Conservation (phyloP, 345 rosid species). For the Corymbia maculata region DNA sequence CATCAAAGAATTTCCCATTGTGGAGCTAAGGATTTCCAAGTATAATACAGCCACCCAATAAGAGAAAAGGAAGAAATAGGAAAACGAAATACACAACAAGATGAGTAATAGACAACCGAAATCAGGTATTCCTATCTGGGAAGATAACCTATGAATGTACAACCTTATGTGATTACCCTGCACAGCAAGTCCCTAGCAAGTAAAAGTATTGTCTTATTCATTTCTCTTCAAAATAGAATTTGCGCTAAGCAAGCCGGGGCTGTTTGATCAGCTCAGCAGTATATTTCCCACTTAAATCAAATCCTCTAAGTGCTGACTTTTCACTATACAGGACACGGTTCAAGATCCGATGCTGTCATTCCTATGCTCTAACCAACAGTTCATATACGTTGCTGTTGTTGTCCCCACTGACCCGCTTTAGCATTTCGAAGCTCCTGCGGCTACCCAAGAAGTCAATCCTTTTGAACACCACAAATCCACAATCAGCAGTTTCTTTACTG, state of each 20-base stretch:
- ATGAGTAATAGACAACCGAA: neutral
- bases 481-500: constrained; percentile 40
- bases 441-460: constrained; percentile 77
- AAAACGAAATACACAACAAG: neutral
- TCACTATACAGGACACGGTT: neutral
- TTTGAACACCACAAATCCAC: constrained; percentile 38
- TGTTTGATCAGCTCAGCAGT: neutral
- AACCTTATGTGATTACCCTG: neutral
- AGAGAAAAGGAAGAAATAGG: neutral
- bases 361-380: constrained; percentile 66
- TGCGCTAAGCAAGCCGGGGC: neutral
- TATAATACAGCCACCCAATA: neutral
- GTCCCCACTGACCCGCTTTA: constrained; percentile 73
- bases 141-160: neutral
- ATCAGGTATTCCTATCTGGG: neutral
- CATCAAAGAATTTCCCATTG: neutral
- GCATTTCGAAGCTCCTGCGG: constrained; percentile 66
- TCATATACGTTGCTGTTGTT: constrained; percentile 74
- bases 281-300: neutral
- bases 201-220: neutral
- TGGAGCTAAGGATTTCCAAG: neutral
- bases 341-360: neutral
- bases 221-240: neutral
- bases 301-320: neutral
- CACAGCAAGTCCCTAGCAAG: neutral